Percentiles rank a stretch among this genome's conserved stretches.
Evolutionary conservation across 306 rosid species (phyloP).

Genomic region (Cicer bijugum): DNA sequence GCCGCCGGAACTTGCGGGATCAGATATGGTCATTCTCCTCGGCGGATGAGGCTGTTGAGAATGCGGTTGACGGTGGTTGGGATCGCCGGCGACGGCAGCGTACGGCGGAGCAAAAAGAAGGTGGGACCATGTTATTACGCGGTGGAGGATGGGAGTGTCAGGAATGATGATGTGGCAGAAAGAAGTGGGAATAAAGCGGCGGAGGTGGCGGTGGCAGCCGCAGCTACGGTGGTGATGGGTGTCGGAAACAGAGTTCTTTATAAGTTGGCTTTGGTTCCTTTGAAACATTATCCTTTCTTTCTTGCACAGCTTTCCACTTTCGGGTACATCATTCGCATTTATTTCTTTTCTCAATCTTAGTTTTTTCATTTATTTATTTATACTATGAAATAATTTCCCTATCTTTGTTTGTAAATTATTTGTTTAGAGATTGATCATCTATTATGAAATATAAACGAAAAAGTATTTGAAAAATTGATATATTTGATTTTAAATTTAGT

Average conservation of each 20-base stretch:
- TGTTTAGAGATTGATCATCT: too few relatives aligned
- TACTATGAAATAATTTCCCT: background rate
- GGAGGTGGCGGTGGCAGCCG: constrained; percentile 69
- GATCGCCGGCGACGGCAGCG: constrained; percentile 17
- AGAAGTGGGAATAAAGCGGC: constrained; percentile 49
- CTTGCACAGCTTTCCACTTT: constrained; percentile 93
- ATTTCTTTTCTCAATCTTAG: background rate
- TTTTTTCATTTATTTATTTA: background rate
- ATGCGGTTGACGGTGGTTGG: constrained; percentile 48
- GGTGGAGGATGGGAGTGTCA: constrained; percentile 52
- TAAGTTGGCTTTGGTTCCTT: constrained; percentile 89
- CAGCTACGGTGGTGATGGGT: constrained; percentile 72
- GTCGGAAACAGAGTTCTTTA: constrained; percentile 84
- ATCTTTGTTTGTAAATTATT: background rate
- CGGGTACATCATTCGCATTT: constrained; percentile 59
- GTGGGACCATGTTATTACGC: constrained; percentile 53
- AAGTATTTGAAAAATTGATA: too few relatives aligned
- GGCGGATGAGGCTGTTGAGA: constrained; percentile 6
- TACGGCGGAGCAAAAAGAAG: constrained; percentile 54
- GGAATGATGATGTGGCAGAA: constrained; percentile 35
- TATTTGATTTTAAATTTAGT: too few relatives aligned
- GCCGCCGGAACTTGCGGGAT: constrained; percentile 18
- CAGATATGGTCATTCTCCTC: background rate
- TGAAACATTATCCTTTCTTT: constrained; percentile 86
- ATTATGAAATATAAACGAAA: too few relatives aligned